A percentile compares a stretch with the other conserved stretches of the same genome.
These are phyloP conservation scores for Tripidium arundinaceum DNA, from an alignment of 202 grass and related monocot species.

Conservation along the genomic window DNA sequence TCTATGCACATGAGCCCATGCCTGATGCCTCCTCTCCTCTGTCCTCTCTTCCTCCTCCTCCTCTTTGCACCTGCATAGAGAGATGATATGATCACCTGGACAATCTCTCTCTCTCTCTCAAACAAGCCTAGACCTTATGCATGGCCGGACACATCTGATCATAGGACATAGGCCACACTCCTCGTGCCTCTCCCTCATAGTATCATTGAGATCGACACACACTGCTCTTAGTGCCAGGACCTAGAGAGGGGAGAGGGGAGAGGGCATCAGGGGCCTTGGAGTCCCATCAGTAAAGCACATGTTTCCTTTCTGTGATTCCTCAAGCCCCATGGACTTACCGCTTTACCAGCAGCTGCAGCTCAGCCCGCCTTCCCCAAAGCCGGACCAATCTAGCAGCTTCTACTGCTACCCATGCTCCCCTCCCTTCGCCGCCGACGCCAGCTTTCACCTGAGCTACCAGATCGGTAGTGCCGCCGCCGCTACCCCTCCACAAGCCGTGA, in stretches of 20 bases:
- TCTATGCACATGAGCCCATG: slow-evolving; percentile 29
- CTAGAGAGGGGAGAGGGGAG: background rate
- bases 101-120: background rate
- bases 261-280: slow-evolving; percentile 27
- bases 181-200: background rate
- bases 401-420: slow-evolving; percentile 48
- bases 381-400: slow-evolving; percentile 40
- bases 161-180: slow-evolving; percentile 43
- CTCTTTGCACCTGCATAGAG: background rate
- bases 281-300: slow-evolving; percentile 53
- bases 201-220: background rate
- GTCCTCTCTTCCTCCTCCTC: too few species aligned
- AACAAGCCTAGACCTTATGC: background rate
- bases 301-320: slow-evolving; percentile 48
- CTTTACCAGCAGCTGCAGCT: slow-evolving; percentile 60
- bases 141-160: slow-evolving; percentile 52
- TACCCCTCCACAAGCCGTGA: background rate
- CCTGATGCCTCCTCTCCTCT: background rate
- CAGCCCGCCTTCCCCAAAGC: slow-evolving; percentile 47
- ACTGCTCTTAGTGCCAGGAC: slow-evolving; percentile 28
- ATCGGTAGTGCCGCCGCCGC: background rate
- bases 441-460: slow-evolving; percentile 36
- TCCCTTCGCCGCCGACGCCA: slow-evolving; percentile 26
- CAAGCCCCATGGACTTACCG: slow-evolving; percentile 48
- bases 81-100: background rate